These are phyloP conservation scores for Gynostemma pentaphyllum DNA, from an alignment of 306 rosid species.

Conservation along the genomic window DNA sequence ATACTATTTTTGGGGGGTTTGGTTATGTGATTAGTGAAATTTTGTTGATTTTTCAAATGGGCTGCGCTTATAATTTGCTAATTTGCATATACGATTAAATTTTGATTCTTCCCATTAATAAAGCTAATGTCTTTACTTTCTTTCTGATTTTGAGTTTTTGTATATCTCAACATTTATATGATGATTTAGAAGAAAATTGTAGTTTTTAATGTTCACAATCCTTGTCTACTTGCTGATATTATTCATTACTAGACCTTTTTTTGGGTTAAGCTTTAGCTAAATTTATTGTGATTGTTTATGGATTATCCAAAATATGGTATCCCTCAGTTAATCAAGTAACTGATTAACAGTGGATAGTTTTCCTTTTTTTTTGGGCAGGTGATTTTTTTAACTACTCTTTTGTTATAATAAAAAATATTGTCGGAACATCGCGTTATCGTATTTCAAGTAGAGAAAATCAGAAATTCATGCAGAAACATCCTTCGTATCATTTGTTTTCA, in stretches of 20 bases:
- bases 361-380: neutral
- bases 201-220: neutral
- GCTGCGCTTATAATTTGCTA: no score
- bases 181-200: neutral
- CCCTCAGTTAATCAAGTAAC: neutral
- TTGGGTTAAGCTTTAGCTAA: neutral
- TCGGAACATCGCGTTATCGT: no score
- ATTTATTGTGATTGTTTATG: neutral
- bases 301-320: neutral
- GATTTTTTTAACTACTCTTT: neutral
- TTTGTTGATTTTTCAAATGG: neutral
- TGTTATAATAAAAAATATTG: neutral
- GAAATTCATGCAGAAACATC: conserved; percentile 4
- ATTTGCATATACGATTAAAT: neutral
- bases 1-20: neutral
- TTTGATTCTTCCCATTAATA: neutral
- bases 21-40: neutral
- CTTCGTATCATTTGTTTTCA: neutral
- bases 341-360: neutral
- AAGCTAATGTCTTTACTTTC: neutral
- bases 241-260: neutral
- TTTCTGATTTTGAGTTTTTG: neutral
- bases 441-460: neutral
- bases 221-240: neutral
- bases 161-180: neutral